Evolutionary conservation across 495 filamentous ascomycete species (phyloP), one percentile per base, ranked within the genome.

Genomic region (Thermothielavioides terrestris): DNA sequence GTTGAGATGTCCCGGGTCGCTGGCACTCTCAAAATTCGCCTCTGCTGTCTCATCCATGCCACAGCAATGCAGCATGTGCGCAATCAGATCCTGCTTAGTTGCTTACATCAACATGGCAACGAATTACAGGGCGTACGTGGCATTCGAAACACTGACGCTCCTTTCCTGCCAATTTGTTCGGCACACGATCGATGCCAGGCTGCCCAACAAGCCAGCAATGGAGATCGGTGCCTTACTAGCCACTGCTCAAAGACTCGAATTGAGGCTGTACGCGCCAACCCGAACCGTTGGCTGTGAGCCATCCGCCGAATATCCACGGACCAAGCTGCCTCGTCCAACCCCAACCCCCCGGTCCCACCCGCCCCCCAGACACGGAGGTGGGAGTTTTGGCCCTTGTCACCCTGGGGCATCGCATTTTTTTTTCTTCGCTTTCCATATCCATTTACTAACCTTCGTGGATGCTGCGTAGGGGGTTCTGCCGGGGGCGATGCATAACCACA

Each of bases 181-280:
- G 12, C 30, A 44, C 38, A 18, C 44, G 40, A 45, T 27, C 50
- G 36, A 60, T 63, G 60, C 48, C 52, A 52, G 17, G 52, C 20
- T 59, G 60, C 60, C 60, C 58, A 63, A 63, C 60, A n/a, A n/a
- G n/a, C n/a, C n/a, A n/a, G 32, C 21, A 44, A 54, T 51, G 55
- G 40, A 34, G 10, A 27, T 18, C 18, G 18, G 18, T 15, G 41
- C 34, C 28, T 17, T 7, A n/a, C 40, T 22, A 47, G 46, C 37
- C 52, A 58, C 51, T 38, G 27, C 27, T 18, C 38, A 30, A 7
- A 5, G 23, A 12, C 11, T 28, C 23, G 6, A 40, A 32, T 28
- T 50, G 37, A 43, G 52, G 52, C 52, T 54, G 52, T 40, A 28
- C 21, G 12, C 25, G 37, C 43, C 10, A 17, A 27, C 15, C 11